Base-by-base conservation (phyloP, 164 flowering plant species). In the Sedum album region DNA sequence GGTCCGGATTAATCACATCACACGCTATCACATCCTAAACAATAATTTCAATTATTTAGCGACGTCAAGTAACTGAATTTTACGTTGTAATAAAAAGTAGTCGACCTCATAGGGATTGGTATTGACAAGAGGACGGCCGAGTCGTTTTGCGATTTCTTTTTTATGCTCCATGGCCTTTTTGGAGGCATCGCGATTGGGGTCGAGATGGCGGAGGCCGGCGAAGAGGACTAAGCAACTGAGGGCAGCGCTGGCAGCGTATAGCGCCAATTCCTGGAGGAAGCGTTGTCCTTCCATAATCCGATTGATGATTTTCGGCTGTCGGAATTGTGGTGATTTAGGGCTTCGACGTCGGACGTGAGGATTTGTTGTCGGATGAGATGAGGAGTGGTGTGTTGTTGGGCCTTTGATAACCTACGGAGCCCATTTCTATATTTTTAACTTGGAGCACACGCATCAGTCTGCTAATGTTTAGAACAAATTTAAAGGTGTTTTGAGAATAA, bases 161-260 rank as follows among this genome's bases (percentile, higher is more conserved):
- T 88, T 94, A 35, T 85, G 88, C 48, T 91, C 84, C 1, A 83
- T 74, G 4, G 96, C 99, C 67, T 88, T 91, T 76, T 95, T 88
- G 67, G 86, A 71, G 6, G 99, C 83, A 8, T 80, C 97, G 0
- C 97, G 92, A 76, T 95, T 86, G 1, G 97, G 99, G 82, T 95
- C 99, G 33, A 95, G 84, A 23, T 84, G 91, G 6, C 86, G 80
- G 35, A 90, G 86, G n/a, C 97, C 97, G 0, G 75, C 91, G 70
- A 85, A 85, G 67, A 90, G 66, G 1, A 95, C 94, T 75, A 90
- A 67, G 62, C 86, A 85, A 55, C 99, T 92, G 18, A 92, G 68
- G 10, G 97, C 97, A 0, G 99, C 97, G 71, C 97, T 89, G 6
- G 94, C 97, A 0, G 96, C 97, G 76, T 86, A 87, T 67, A 86